Evolutionary conservation across 768 basidiomycete species (phyloP).

Genomic region (Tylopilus plumbeoviolaceoides): DNA sequence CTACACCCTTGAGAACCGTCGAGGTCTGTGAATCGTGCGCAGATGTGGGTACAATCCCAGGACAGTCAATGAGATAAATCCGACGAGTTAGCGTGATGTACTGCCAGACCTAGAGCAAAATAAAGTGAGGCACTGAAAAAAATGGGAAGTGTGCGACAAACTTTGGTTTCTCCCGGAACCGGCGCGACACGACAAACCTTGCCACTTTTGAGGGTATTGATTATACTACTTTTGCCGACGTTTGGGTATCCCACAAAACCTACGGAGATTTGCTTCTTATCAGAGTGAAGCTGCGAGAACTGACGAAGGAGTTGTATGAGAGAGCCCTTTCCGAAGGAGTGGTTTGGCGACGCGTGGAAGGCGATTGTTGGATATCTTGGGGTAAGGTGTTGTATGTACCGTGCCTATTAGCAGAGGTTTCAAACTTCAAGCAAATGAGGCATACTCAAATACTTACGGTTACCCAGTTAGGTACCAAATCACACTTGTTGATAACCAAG

Average conservation of each 20-base stretch:
- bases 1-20: conserved; percentile 94
- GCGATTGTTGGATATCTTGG: conserved; percentile 95
- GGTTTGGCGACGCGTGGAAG: conserved; percentile 98
- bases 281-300: conserved; percentile 94
- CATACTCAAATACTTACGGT: conserved; percentile 57
- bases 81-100: conserved; percentile 95
- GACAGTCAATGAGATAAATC: conserved; percentile 99
- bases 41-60: conserved; percentile 94
- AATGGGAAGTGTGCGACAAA: conserved; percentile 15
- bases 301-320: conserved; percentile 96
- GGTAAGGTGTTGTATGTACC: conserved; percentile 93
- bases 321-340: conserved; percentile 98
- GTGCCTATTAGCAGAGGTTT: conserved; percentile 51
- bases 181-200: conserved; percentile 98
- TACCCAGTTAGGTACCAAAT: conserved; percentile 98
- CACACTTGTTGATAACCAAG: conserved; percentile 96
- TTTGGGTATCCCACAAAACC: conserved; percentile 99
- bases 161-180: conserved; percentile 95
- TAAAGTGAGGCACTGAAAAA: background rate
- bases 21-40: conserved; percentile 86
- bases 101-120: conserved; percentile 77
- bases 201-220: conserved; percentile 97
- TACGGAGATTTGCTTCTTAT: conserved; percentile 99
- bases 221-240: conserved; percentile 95
- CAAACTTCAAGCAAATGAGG: background rate